Conservation (phyloP, 768 basidiomycete genomes). For the Mycena maculata region DNA sequence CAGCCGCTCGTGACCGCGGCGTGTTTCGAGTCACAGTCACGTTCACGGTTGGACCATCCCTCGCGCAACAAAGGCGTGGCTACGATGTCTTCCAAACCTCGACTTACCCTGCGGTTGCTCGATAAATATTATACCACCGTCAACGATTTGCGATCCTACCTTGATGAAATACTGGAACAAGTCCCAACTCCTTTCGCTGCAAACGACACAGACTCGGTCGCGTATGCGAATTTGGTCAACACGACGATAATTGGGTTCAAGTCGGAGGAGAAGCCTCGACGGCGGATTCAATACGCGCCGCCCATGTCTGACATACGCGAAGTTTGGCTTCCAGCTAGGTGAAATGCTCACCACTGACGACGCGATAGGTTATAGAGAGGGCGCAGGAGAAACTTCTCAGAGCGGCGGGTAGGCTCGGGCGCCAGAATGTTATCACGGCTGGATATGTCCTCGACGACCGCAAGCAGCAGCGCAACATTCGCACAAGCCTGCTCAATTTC, state of each 20-base stretch:
- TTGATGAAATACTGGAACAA: conserved; percentile 49
- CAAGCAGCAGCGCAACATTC: conserved; percentile 49
- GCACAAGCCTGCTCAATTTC: conserved; percentile 63
- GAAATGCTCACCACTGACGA: background rate
- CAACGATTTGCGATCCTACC: conserved; percentile 51
- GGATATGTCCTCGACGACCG: conserved; percentile 71
- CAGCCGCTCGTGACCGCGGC: conserved; percentile 16
- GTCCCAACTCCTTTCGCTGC: conserved; percentile 29
- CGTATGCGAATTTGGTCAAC: conserved; percentile 54
- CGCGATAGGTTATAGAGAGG: conserved; percentile 66
- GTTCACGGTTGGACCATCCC: background rate
- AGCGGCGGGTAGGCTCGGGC: conserved; percentile 41
- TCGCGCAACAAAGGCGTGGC: too few species aligned
- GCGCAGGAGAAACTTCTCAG: conserved; percentile 68
- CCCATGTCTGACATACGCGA: conserved; percentile 67
- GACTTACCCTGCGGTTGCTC: conserved; percentile 43
- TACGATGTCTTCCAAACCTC: conserved; percentile 15
- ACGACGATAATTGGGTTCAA: conserved; percentile 60
- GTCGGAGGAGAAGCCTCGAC: conserved; percentile 25
- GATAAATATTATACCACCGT: conserved; percentile 58
- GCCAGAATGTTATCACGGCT: conserved; percentile 69
- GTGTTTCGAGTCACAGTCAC: background rate
- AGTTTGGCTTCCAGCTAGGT: background rate
- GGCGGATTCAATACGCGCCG: conserved; percentile 44
- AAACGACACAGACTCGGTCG: conserved; percentile 39